Evolutionary conservation across 225 moss, liverwort and hornwort genomes (phyloP).

Genomic region (Bryoerythrophyllum caledonicum): DNA sequence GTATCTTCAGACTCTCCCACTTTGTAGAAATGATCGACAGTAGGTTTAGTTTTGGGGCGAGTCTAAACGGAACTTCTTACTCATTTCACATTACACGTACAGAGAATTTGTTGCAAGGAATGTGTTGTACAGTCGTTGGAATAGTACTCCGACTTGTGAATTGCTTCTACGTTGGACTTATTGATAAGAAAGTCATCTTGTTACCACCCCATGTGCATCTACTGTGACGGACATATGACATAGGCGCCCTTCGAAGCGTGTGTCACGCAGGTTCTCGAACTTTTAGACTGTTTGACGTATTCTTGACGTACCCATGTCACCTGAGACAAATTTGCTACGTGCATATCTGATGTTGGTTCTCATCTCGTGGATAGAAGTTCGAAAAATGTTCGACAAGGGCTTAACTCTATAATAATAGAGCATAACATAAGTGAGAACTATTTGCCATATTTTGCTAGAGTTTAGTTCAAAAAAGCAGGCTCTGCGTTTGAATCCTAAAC

Average conservation of each 20-base stretch:
- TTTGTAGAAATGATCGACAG: not conserved
- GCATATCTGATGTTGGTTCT: not conserved
- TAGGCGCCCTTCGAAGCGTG: not conserved
- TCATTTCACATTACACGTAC: not conserved
- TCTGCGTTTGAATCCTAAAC: not conserved
- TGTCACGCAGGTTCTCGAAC: not conserved
- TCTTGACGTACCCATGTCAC: not conserved
- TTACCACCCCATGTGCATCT: not conserved
- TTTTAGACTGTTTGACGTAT: not conserved
- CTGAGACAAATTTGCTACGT: not conserved
- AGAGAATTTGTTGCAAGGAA: not conserved
- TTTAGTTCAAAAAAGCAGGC: not conserved
- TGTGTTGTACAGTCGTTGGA: not conserved
- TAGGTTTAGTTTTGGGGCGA: not conserved
- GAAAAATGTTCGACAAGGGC: not conserved
- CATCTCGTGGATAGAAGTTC: not conserved
- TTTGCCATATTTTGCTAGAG: not conserved
- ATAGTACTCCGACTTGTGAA: not conserved
- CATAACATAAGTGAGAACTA: no score
- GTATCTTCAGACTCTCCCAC: not conserved
- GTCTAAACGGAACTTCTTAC: not conserved
- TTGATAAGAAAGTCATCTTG: not conserved
- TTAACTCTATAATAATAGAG: not conserved
- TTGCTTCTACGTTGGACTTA: not conserved
- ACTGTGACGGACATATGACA: not conserved